Evolutionary conservation across 768 basidiomycete species (phyloP), one percentile per base, ranked within the genome.

Genomic region (Agaricus blazei): DNA sequence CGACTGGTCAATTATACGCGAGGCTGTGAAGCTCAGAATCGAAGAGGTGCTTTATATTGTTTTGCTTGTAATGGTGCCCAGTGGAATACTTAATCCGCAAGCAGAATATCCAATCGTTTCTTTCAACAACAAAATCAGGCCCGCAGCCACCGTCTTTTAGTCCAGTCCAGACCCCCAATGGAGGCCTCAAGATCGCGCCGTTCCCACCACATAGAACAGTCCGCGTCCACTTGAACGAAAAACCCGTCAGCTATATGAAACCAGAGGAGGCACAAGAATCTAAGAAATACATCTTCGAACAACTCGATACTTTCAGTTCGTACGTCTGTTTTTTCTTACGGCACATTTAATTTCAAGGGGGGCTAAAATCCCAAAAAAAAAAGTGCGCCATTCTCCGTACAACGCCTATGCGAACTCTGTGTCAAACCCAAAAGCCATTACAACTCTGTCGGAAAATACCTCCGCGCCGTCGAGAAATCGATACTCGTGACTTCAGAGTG

Each of bases 321-420:
- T 91, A 62, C 47, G 83, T 75, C 48, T 14, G 15, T 47, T 48
- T 37, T 11, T 46, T 48, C 38, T 29, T 41, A 28, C 34, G 43
- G 48, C 23, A 28, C 4, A 46, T 40, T 52, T 42, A 15, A 24
- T 36, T 49, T 46, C 54, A 50, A 61, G 19, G 19, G 19, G 19
- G 19, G 19, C 19, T 19, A 19, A 19, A 19, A 19, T 19, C 6
- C 19, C 56, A 28, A 52, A 48, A 37, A 58, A 42, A 9, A 28
- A 52, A 72, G 83, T 15, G 78, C 88, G 0, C 93, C 93, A 2
- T 96, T 95, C 67, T 94, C 93, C 8, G 88, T 95, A 52, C 93
- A 96, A 69, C 84, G 93, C 43, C 73, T 94, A 11, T 90, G 89
- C 65, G 93, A 95, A 65, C 83, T 96, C 26, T 84, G 85, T 60